Base-by-base conservation (phyloP, 2,329 filamentous ascomycete genomes). In the Fusarium drepaniforme region DNA sequence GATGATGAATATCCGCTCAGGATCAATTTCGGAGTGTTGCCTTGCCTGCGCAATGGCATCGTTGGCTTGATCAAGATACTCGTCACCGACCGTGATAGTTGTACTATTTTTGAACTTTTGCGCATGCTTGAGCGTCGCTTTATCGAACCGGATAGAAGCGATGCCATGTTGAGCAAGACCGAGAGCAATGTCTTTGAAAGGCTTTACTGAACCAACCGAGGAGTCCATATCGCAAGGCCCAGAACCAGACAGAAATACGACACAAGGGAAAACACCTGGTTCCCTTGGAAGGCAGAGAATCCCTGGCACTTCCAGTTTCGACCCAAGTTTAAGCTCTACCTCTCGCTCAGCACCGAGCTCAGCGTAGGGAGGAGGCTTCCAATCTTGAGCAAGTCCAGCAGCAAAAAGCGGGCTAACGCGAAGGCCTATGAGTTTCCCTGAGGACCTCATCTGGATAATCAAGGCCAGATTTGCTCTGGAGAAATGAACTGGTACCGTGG, bases 211-310 rank as follows among this genome's bases (percentile, higher is more conserved):
- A 21, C 65, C 65, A 16, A 53, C 25, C 3, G 40, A 35, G 2
- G 40, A 40, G 18, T 67, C 57, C 40, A 30, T 25, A 8, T 67
- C 65, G 33, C 28, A 35, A 35, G 65, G 58, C 21, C 65, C 65
- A n/a, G 65, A 67, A 3, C 65, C 65, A 33, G 57, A 59, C 7
- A 67, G 57, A n/a, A 67, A 56, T 3, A 67, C 63, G 23, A 63
- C 58, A 4, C 65, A 67, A 13, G 65, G 65, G 11, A 62, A 53
- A 46, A 33, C 7, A 0, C 49, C 49, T 1, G 18, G 4, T 9
- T 56, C 25, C 7, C 6, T 30, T 33, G 49, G 49, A 56, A 56
- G 49, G 12, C 49, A 56, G 4, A 56, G 49, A 3, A 33, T 21
- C 12, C 49, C 49, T 33, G 28, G 18, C 2, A 33, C 58, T 25